These are phyloP conservation scores for Dittrichia graveolens DNA, from an alignment of 129 eudicot genomes.

Conservation along the genomic window DNA sequence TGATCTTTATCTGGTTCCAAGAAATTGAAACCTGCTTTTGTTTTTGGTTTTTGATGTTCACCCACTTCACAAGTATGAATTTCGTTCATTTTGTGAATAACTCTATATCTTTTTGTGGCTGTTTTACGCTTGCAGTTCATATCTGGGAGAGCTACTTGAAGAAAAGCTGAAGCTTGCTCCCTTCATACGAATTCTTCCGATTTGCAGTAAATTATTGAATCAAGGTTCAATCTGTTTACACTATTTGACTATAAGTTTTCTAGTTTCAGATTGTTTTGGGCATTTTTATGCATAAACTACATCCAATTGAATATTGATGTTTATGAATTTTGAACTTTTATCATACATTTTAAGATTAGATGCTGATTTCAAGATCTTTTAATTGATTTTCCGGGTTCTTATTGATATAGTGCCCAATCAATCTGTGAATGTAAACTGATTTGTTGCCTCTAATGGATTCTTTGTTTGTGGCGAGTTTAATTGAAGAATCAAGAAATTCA, in stretches of 20 bases:
- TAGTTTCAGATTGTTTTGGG: slow-evolving; percentile 17
- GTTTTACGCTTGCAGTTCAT: slow-evolving; percentile 35
- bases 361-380: slow-evolving; percentile 19
- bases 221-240: slow-evolving; percentile 30
- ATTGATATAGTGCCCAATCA: not conserved
- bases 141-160: slow-evolving; percentile 41
- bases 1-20: slow-evolving; percentile 1
- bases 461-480: slow-evolving; percentile 16
- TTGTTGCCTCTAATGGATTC: slow-evolving; percentile 13
- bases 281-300: slow-evolving; percentile 8
- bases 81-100: not conserved
- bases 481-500: not conserved
- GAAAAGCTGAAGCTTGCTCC: slow-evolving; percentile 42
- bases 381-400: not conserved
- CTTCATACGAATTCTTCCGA: slow-evolving; percentile 35
- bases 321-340: not conserved
- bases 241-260: slow-evolving; percentile 34
- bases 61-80: slow-evolving; percentile 8
- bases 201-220: slow-evolving; percentile 39
- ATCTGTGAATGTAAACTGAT: slow-evolving; percentile 8
- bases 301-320: slow-evolving; percentile 29
- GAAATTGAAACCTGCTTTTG: not conserved
- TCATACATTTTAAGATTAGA: slow-evolving; percentile 22
- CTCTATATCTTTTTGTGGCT: slow-evolving; percentile 3
- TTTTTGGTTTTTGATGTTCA: slow-evolving; percentile 7